Base-by-base conservation (phyloP, 306 rosid species). In the Quercus alba region DNA sequence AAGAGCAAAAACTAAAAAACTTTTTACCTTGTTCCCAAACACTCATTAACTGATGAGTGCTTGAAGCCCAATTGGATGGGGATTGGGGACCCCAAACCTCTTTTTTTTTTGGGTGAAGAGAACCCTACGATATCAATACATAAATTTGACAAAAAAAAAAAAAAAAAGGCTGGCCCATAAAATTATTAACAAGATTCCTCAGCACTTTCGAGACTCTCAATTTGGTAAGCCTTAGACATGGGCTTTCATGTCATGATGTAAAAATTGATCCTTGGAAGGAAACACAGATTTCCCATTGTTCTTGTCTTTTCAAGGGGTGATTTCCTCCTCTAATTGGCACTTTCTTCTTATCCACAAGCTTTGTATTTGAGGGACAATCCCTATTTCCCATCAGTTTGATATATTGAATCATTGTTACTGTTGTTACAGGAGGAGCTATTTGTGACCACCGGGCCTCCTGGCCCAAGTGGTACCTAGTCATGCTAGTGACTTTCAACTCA, bases 181-280 rank as follows among this genome's bases (percentile, higher is more conserved):
- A 55, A 63, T 20, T 38, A 66, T 9, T 13, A 77, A 70, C 64
- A 31, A 74, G n/a, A 31, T 63, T 77, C 51, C 28, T 49, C 46
- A 38, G 11, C 74, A 62, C 77, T 23, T 35, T 13, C 35, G 59
- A 23, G 10, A 30, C 54, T 77, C 75, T 77, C 75, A 56, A 73
- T 66, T 49, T 3, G 26, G 72, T 59, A 74, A 30, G 25, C 38
- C 63, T 74, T 25, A 26, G 64, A 30, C 33, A 19, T 73, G 26
- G 35, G 70, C 20, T 73, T 73, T 71, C 54, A 57, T 15, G 67
- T 66, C 79, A 73, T 71, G 64, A 73, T 75, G 49, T 75, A 33
- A 49, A 57, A 49, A 49, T 17, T 54, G 23, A 77, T 51, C 31
- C 41, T 31, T 33, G 30, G 73, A 52, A 35, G 35, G 12, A 77